Conservation (phyloP, 2,329 filamentous ascomycete genomes). For the Scedosporium apiospermum region DNA sequence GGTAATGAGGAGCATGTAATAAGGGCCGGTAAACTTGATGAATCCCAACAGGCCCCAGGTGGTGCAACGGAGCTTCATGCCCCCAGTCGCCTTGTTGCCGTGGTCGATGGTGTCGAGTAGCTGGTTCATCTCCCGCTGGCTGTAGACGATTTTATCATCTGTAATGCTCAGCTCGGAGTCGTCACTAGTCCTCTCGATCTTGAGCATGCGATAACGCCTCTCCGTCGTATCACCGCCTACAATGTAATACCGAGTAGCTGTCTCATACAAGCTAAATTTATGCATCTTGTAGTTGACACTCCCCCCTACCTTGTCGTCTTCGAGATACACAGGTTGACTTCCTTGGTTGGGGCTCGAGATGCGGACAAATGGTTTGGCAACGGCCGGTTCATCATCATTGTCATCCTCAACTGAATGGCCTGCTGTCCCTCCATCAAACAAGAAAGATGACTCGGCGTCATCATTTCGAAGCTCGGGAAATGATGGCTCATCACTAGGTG, state of each 20-base stretch:
- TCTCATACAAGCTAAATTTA: conserved; percentile 97
- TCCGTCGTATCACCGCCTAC: conserved; percentile 89
- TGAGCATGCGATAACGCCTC: conserved; percentile 79
- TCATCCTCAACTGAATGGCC: conserved; percentile 30
- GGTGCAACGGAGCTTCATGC: conserved; percentile 79
- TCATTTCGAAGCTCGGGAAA: conserved; percentile 7
- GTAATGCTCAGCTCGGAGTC: conserved; percentile 68
- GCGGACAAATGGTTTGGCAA: conserved; percentile 48
- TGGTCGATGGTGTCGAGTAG: conserved; percentile 92
- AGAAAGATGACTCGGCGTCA: not conserved
- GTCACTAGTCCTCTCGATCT: conserved; percentile 84
- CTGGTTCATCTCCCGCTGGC: conserved; percentile 82
- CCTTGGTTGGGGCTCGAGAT: conserved; percentile 3
- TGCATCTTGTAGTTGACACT: conserved; percentile 51
- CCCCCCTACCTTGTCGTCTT: not conserved
- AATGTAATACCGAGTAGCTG: conserved; percentile 84
- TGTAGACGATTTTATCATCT: conserved; percentile 94
- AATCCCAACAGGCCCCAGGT: conserved; percentile 94
- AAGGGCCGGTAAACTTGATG: conserved; percentile 88
- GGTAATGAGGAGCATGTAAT: conserved; percentile 95
- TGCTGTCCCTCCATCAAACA: not conserved
- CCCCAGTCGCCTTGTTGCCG: conserved; percentile 83
- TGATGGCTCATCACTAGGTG: conserved; percentile 1
- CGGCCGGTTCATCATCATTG: conserved; percentile 46
- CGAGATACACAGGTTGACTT: not conserved